Evolutionary conservation across 495 filamentous ascomycete species (phyloP).

Genomic region (Friedmanniomyces simplex): DNA sequence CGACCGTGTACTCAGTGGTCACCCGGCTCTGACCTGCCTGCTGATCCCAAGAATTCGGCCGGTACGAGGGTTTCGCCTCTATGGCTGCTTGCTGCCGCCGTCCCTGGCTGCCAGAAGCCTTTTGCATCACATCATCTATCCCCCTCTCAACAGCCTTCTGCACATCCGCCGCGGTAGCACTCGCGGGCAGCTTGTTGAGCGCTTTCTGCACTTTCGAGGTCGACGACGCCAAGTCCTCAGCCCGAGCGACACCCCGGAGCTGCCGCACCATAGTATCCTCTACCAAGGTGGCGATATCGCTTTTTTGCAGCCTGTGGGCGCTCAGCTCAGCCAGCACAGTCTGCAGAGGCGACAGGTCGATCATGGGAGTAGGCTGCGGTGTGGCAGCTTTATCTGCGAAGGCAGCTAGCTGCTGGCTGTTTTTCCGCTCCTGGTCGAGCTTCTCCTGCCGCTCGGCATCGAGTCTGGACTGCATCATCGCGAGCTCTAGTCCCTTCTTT

Average conservation of each 20-base stretch:
- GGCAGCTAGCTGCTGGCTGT: neutral
- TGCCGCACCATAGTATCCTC: neutral
- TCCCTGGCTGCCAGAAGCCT: neutral
- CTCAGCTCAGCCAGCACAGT: slow-evolving; percentile 2
- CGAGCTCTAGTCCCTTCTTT: neutral
- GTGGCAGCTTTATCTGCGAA: neutral
- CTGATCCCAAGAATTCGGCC: neutral
- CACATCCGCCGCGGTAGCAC: neutral
- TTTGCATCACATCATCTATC: neutral
- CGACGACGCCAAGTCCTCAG: neutral
- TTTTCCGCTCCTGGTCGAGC: neutral
- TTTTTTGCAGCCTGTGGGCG: neutral
- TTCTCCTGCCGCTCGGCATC: neutral
- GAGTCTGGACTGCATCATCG: neutral
- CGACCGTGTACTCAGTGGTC: neutral
- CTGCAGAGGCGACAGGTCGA: neutral
- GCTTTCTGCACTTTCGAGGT: neutral
- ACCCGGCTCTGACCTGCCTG: neutral
- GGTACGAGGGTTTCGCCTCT: neutral
- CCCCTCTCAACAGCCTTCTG: neutral
- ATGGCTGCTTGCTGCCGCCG: neutral
- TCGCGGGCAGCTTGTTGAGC: neutral
- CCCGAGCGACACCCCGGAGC: neutral
- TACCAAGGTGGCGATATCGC: neutral
- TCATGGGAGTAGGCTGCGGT: neutral